A percentile compares a stretch with the other conserved stretches of the same genome.
Conservation (phyloP, 495 filamentous ascomycete genomes). For the Hypoxylon cercidicola region DNA sequence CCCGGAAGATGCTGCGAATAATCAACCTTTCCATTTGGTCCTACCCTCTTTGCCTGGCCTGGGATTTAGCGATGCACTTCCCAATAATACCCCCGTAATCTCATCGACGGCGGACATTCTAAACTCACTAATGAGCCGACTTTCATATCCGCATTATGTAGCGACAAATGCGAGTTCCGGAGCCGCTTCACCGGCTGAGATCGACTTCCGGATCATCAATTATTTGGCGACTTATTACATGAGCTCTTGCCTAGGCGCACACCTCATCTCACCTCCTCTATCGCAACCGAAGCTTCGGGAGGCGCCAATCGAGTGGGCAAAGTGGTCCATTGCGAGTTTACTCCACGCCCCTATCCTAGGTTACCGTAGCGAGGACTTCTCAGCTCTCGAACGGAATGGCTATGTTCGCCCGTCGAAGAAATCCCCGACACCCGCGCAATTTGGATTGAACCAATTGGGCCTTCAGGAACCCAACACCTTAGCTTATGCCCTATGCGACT, state of each 20-base stretch:
- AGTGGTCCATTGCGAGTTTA: constrained; percentile 55
- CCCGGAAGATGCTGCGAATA: constrained; percentile 50
- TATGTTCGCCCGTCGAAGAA: constrained; percentile 24
- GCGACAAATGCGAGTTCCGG: constrained; percentile 54
- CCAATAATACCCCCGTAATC: constrained; percentile 66
- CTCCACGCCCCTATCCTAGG: constrained; percentile 53
- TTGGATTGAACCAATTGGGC: constrained; percentile 40
- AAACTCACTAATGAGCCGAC: constrained; percentile 72
- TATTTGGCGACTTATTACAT: constrained; percentile 64
- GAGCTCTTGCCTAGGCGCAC: constrained; percentile 66
- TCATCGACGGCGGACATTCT: constrained; percentile 66
- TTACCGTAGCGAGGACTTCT: constrained; percentile 54
- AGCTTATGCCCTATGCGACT: constrained; percentile 64
- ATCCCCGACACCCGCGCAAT: constrained; percentile 23
- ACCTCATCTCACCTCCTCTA: constrained; percentile 65
- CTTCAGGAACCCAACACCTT: constrained; percentile 59
- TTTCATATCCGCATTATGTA: constrained; percentile 74
- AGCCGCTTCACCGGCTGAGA: constrained; percentile 48
- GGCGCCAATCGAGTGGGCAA: constrained; percentile 53
- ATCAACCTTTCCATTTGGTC: constrained; percentile 73
- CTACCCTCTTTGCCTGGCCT: constrained; percentile 78
- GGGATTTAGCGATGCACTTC: constrained; percentile 71
- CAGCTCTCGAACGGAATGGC: constrained; percentile 36
- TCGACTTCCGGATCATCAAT: constrained; percentile 67
- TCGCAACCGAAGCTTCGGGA: constrained; percentile 44